Conservation (phyloP, 202 grass and related monocot species). For the Zizania palustris region DNA sequence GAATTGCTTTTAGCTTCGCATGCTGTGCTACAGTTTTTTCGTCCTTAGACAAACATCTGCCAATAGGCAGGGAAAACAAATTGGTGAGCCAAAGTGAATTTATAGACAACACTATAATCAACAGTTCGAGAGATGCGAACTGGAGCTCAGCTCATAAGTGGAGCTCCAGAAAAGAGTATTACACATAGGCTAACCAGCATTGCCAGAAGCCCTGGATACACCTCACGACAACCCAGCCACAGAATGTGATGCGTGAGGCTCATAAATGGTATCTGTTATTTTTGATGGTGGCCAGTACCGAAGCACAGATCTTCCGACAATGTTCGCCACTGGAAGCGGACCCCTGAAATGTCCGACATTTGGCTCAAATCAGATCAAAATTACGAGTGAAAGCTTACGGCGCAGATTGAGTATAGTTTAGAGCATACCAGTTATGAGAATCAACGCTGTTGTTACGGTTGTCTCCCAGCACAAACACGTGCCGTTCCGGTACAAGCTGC, state of each 20-base stretch:
- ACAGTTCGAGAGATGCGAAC: background rate
- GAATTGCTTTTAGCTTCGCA: background rate
- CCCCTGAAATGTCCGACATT: conserved; percentile 71
- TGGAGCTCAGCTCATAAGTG: conserved; percentile 30
- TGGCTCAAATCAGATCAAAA: background rate
- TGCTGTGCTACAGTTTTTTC: background rate
- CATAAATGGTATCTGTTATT: conserved; percentile 73
- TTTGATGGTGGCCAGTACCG: conserved; percentile 95
- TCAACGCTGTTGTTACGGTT: conserved; percentile 95
- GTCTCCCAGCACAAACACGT: conserved; percentile 91
- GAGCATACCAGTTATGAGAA: conserved; percentile 85
- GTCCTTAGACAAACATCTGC: conserved; percentile 32
- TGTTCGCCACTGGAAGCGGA: conserved; percentile 76
- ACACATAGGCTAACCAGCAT: conserved; percentile 6
- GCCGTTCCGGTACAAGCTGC: conserved; percentile 83
- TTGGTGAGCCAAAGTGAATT: conserved; percentile 32
- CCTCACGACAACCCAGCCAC: conserved; percentile 28
- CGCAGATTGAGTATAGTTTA: background rate
- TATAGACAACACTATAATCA: conserved; percentile 29
- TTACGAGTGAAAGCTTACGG: background rate
- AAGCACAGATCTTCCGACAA: conserved; percentile 82
- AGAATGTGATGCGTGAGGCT: background rate
- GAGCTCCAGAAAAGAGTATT: conserved; percentile 9
- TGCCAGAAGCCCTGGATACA: background rate
- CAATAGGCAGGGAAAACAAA: conserved; percentile 42